Conservation (phyloP, 306 rosid species). For the Rosa multiflora region DNA sequence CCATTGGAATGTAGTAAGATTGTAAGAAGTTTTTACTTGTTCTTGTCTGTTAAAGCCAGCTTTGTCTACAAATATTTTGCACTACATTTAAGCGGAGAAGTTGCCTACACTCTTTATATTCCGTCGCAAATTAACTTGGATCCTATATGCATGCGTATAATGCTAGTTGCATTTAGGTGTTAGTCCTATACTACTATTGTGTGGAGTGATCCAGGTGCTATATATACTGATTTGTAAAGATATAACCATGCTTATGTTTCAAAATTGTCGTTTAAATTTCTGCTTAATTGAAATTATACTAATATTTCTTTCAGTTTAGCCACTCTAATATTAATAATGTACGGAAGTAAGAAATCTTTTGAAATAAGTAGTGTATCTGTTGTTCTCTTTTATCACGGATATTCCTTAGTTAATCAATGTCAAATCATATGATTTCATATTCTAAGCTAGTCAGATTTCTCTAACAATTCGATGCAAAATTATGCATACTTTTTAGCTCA, state of each 20-base stretch:
- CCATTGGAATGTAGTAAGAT: neutral
- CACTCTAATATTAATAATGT: no score
- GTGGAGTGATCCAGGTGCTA: no score
- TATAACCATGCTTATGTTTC: no score
- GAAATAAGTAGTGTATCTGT: neutral
- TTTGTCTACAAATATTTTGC: neutral
- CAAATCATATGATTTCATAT: neutral
- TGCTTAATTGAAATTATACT: no score
- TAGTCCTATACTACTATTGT: no score
- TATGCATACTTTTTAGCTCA: neutral
- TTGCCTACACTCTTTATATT: neutral
- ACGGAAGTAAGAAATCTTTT: neutral
- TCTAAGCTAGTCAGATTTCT: neutral
- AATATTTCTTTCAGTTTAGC: no score
- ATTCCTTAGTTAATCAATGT: neutral
- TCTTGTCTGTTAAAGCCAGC: neutral
- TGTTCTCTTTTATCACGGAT: neutral
- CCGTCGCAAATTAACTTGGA: neutral
- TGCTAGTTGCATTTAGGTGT: no score
- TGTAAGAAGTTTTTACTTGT: neutral
- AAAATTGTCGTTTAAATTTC: no score
- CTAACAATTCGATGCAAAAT: neutral
- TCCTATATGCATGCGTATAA: no score
- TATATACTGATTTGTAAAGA: no score
- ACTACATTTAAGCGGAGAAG: no score